Conservation (phyloP, 192 early-diverging fungal genomes). For the Lunasporangiospora selenospora region DNA sequence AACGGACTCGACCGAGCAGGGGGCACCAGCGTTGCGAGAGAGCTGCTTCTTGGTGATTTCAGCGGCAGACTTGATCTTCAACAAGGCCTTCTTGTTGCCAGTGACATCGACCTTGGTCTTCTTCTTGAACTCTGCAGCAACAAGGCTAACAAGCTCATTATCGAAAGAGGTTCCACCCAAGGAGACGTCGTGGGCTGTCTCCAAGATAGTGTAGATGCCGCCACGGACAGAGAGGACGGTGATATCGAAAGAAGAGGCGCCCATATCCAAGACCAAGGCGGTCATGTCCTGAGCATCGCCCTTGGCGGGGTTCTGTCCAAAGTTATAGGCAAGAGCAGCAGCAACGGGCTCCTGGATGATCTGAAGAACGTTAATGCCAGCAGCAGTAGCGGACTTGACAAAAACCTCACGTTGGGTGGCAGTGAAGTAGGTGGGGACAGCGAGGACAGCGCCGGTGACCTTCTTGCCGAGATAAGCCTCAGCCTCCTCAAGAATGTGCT, state of each 20-base stretch:
- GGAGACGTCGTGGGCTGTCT: conserved; percentile 76
- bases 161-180: conserved; percentile 91
- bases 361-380: conserved; percentile 83
- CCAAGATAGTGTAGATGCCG: conserved; percentile 83
- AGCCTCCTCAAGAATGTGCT: conserved; percentile 84
- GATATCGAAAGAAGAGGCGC: conserved; percentile 85
- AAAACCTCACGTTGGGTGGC: conserved; percentile 75
- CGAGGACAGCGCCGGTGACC: conserved; percentile 85
- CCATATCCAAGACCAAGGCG: conserved; percentile 89
- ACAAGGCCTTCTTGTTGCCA: conserved; percentile 74
- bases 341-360: conserved; percentile 90
- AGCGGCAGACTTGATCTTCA: conserved; percentile 84
- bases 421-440: conserved; percentile 86
- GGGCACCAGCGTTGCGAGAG: conserved; percentile 77
- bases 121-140: conserved; percentile 87
- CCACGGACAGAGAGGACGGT: conserved; percentile 79
- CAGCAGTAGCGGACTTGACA: conserved; percentile 67
- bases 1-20: conserved; percentile 93
- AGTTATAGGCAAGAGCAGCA: conserved; percentile 86
- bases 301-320: conserved; percentile 58
- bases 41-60: conserved; percentile 95
- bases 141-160: conserved; percentile 80
- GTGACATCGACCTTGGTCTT: conserved; percentile 83
- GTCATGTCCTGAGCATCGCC: conserved; percentile 72
- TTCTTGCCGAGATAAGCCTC: conserved; percentile 83